phyloP scores from a whole-genome alignment of 148 eudicot species.

The Vaccinium vitisidaea region DNA sequence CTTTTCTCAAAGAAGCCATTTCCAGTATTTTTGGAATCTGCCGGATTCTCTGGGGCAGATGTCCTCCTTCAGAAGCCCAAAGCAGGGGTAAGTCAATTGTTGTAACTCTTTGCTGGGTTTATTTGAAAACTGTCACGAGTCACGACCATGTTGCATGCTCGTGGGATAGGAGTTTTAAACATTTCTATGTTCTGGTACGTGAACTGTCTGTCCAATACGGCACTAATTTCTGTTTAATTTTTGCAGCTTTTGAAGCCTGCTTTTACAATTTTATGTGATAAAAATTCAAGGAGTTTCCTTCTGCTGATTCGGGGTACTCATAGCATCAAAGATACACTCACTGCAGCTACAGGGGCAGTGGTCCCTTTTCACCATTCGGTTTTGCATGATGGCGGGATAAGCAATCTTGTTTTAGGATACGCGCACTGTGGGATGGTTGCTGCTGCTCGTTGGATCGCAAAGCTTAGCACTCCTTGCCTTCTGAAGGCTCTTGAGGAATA shows the following conservation, averaged over 20 bases:
- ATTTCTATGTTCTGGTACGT: not conserved
- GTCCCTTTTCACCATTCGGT: slow-evolving; percentile 98
- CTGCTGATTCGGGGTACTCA: slow-evolving; percentile 94
- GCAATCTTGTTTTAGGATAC: slow-evolving; percentile 83
- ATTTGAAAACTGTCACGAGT: not conserved
- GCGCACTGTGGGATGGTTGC: slow-evolving; percentile 99
- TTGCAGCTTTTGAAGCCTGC: slow-evolving; percentile 96
- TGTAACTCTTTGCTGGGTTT: not conserved
- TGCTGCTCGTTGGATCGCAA: slow-evolving; percentile 98
- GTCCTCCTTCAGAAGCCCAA: slow-evolving; percentile 95
- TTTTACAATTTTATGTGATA: slow-evolving; percentile 77
- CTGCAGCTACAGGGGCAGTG: slow-evolving; percentile 92
- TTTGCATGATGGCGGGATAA: slow-evolving; percentile 86
- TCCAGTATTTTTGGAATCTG: slow-evolving; percentile 83
- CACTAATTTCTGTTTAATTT: not conserved
- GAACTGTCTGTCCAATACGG: not conserved
- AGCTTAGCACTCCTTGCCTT: slow-evolving; percentile 73
- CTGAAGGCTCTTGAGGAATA: slow-evolving; percentile 61
- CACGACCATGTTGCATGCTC: not conserved
- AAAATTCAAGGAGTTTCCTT: slow-evolving; percentile 68
- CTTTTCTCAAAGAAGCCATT: slow-evolving; percentile 95
- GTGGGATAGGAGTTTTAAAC: not conserved
- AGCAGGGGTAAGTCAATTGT: slow-evolving; percentile 68
- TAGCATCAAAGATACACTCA: slow-evolving; percentile 91
- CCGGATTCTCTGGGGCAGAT: slow-evolving; percentile 69